phyloP scores from a whole-genome alignment of 1,284 basidiomycete genomes.

The Trametes sp. region DNA sequence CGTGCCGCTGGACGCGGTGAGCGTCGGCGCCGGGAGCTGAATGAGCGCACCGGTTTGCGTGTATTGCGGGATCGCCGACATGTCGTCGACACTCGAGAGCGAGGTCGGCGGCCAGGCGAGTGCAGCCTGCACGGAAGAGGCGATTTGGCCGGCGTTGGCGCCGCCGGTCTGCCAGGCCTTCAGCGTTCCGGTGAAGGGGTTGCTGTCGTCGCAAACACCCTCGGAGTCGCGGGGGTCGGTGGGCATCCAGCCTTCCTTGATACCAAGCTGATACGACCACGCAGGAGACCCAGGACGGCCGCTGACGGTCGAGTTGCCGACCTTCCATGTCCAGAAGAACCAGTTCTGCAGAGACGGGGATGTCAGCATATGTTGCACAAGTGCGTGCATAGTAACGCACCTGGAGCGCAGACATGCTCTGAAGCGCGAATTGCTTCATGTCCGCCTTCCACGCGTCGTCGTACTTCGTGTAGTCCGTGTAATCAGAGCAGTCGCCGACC shows the following conservation, averaged over 20 bases:
- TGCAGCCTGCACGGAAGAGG: constrained; percentile 51
- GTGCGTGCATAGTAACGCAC: constrained; percentile 46
- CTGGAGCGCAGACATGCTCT: constrained; percentile 89
- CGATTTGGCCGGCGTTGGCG: constrained; percentile 66
- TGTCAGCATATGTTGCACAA: constrained; percentile 3
- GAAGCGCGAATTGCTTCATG: constrained; percentile 72
- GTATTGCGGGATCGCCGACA: constrained; percentile 54
- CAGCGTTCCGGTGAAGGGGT: constrained; percentile 68
- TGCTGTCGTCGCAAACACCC: constrained; percentile 71
- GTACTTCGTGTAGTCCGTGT: constrained; percentile 79
- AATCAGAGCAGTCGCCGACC: constrained; percentile 66
- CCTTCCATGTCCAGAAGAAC: constrained; percentile 99
- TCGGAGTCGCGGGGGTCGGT: constrained; percentile 76
- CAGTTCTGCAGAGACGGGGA: constrained; percentile 62
- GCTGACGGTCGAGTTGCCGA: constrained; percentile 69
- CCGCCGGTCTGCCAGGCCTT: constrained; percentile 81
- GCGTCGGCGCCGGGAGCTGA: constrained; percentile 63
- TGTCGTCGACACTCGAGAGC: constrained; percentile 58
- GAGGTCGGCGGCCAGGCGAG: constrained; percentile 70
- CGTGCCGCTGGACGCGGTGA: constrained; percentile 47
- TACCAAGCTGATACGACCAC: constrained; percentile 90
- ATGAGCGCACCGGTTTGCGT: constrained; percentile 70
- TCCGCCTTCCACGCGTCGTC: constrained; percentile 61
- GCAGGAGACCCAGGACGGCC: constrained; percentile 81
- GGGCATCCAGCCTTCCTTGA: constrained; percentile 90